Conservation (phyloP, 441 rosid species). For the Eruca vesicaria region DNA sequence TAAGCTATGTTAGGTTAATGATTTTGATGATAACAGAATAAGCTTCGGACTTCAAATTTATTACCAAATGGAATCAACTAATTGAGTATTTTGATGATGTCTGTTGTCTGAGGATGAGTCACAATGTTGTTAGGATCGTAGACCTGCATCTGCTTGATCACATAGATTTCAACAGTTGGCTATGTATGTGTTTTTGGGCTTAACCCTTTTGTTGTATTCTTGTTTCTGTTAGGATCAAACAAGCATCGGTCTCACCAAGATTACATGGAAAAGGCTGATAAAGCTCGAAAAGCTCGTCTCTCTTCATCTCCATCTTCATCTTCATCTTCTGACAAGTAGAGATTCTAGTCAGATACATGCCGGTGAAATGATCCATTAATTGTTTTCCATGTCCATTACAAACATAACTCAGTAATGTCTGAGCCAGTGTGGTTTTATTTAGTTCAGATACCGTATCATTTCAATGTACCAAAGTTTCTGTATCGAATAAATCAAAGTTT, state of each 20-base stretch:
- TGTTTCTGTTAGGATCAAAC: slow-evolving; percentile 51
- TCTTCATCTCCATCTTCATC: slow-evolving; percentile 63
- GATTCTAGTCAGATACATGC: slow-evolving; percentile 6
- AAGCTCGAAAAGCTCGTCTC: slow-evolving; percentile 67
- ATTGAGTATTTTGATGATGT: not conserved
- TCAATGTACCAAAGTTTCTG: slow-evolving; percentile 14
- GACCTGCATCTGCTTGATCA: not conserved
- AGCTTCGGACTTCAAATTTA: not conserved
- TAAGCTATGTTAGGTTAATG: not conserved
- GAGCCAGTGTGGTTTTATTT: not conserved
- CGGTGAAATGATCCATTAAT: not conserved
- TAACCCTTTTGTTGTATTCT: not conserved
- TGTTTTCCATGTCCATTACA: slow-evolving; percentile 6
- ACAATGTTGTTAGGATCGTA: not conserved
- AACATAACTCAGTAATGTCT: slow-evolving; percentile 18
- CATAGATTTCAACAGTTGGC: not conserved
- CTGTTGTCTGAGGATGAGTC: not conserved
- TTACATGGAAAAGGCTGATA: slow-evolving; percentile 82
- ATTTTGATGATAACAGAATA: not conserved
- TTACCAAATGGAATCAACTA: not conserved
- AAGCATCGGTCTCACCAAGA: slow-evolving; percentile 87
- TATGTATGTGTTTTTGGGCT: not conserved
- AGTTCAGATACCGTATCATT: not conserved
- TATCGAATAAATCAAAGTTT: not conserved
- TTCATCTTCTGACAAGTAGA: slow-evolving; percentile 41